Evolutionary conservation across 202 grass and related monocot species (phyloP).

Genomic region (Bolboschoenoplectus hybrid): DNA sequence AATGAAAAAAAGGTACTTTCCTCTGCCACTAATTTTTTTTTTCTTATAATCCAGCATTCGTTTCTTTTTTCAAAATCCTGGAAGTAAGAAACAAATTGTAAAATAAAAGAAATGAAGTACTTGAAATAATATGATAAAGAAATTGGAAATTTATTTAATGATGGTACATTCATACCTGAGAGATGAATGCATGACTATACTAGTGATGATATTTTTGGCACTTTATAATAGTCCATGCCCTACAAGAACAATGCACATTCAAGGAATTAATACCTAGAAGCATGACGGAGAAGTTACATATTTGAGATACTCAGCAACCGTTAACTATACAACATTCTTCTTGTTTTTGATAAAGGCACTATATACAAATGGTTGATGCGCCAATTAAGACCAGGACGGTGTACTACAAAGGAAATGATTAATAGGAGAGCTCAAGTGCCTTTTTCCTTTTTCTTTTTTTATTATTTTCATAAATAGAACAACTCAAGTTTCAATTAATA

Average conservation of each 20-base stretch:
- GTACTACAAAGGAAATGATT: background rate
- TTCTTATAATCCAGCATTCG: background rate
- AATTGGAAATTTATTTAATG: background rate
- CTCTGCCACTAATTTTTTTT: background rate
- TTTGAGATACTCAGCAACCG: background rate
- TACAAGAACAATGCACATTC: slow-evolving; percentile 44
- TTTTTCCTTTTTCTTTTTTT: background rate
- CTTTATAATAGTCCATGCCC: slow-evolving; percentile 97
- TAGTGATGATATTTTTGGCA: slow-evolving; percentile 96
- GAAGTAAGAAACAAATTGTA: background rate
- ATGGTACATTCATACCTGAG: slow-evolving; percentile 9
- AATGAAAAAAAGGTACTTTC: background rate
- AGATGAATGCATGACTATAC: slow-evolving; percentile 26
- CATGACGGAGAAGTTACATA: background rate
- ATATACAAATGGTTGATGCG: background rate
- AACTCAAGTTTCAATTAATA: background rate
- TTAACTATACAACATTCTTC: background rate
- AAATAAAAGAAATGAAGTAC: background rate
- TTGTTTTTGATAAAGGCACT: background rate
- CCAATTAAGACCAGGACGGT: background rate
- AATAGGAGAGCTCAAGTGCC: background rate
- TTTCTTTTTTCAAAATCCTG: background rate
- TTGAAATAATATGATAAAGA: background rate
- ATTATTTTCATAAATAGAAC: background rate
- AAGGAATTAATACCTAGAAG: background rate